Conservation (phyloP, 305 asterid genomes). For the Solanum aculeatissimum region DNA sequence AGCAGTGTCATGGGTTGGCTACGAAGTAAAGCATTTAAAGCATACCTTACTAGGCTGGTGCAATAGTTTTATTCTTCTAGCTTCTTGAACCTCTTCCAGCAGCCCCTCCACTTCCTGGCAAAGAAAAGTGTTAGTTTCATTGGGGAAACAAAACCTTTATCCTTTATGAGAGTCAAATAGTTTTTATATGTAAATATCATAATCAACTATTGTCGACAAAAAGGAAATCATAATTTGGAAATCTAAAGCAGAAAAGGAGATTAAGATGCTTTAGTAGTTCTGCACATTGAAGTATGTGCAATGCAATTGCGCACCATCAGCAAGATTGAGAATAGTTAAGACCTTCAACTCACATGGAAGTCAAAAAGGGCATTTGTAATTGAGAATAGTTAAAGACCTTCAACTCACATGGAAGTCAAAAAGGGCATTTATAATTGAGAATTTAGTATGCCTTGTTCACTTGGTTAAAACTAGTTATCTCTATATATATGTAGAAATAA, state of each 20-base stretch:
- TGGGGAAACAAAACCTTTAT: not conserved
- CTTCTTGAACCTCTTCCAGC: constrained; percentile 92
- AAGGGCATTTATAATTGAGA: not conserved
- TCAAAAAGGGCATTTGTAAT: too few species aligned
- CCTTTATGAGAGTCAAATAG: not conserved
- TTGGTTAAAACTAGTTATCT: not conserved
- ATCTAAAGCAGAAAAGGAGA: not conserved
- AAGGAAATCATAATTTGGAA: not conserved
- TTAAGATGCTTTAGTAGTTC: not conserved
- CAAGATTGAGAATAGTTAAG: not conserved
- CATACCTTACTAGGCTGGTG: constrained; percentile 92
- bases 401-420: not conserved
- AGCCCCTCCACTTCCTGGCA: constrained; percentile 69
- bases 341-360: not conserved
- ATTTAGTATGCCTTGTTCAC: not conserved
- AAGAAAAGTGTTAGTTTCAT: not conserved
- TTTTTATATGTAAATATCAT: not conserved
- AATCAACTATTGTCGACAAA: not conserved
- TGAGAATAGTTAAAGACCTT: not conserved
- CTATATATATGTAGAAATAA: not conserved
- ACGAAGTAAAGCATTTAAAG: not conserved
- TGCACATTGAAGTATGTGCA: not conserved
- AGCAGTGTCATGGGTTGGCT: not conserved
- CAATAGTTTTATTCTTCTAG: constrained; percentile 68
- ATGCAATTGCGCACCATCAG: not conserved